Evolutionary conservation across 306 rosid species (phyloP), one percentile per base, ranked within the genome.

Genomic region (Medicago ruthenica): DNA sequence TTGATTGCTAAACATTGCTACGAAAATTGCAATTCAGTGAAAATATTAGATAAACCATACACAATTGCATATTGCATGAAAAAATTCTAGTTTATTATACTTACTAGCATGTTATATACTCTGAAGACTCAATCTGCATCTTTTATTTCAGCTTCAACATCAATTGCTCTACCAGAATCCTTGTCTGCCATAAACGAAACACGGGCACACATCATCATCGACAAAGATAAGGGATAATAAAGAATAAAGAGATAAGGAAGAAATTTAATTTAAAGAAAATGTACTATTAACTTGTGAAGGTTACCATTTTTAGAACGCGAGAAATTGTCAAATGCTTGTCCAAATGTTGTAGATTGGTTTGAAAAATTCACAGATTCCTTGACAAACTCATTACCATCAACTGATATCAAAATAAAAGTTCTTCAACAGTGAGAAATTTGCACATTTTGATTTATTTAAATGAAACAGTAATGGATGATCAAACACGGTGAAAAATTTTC

Each of bases 101-200:
- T 34, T 34, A 34, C 37, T 34, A 34, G 5, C 37, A 34, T 34
- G 37, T 0, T 34, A 34, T 34, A 34, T 34, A 34, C 5, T 83
- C 80, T 77, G 11, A 55, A 54, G 72, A 65, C 61, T 90, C 87
- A 95, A 60, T 95, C 99, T 55, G 84, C 99, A 78, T 95, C 99
- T 80, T 86, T 90, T 36, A 95, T 69, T 76, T 95, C 97, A 34
- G 97, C 99, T 90, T 95, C 99, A 73, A 95, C 78, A 78, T 95
- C 99, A 70, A 95, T 88, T 39, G 87, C 88, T 7, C 24, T 79
- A 50, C 90, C 71, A 40, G 93, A 86, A 79, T 89, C 84, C 76
- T 89, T 87, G 59, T 86, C 99, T 95, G 85, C 21, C 76, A 79
- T 10, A n/a, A 63, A n/a, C 53, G 18, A 50, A 62, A 55, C 47